These are phyloP conservation scores for Saccharomycopsis capsularis DNA, from an alignment of 805 yeast species.

Conservation along the genomic window DNA sequence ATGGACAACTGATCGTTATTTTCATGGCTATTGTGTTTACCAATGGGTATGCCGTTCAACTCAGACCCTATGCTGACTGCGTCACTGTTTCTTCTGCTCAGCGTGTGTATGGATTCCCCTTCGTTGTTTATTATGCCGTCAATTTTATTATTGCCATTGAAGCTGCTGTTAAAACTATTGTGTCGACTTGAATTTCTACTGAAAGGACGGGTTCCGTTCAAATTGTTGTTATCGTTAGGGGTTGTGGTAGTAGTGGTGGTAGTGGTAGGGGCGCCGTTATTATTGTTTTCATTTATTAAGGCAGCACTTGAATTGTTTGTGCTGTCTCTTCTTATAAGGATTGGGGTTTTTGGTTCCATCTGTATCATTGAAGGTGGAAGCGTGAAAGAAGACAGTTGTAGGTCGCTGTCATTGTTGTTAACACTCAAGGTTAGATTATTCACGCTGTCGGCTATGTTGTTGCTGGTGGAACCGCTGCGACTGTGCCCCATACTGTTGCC, in stretches of 20 bases:
- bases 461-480: conserved; percentile 12
- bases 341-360: conserved; percentile 68
- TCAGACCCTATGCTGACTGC: conserved; percentile 14
- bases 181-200: conserved; percentile 16
- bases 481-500: conserved; percentile 10
- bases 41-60: not conserved
- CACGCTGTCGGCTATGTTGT: conserved; percentile 15
- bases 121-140: not conserved
- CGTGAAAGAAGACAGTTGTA: not conserved
- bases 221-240: not conserved
- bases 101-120: not conserved
- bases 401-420: conserved; percentile 25
- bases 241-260: conserved; percentile 23
- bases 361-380: conserved; percentile 66
- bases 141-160: not conserved
- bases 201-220: not conserved
- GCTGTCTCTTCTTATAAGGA: conserved; percentile 48
- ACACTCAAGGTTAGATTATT: conserved; percentile 16
- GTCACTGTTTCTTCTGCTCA: conserved; percentile 13
- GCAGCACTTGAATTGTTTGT: conserved; percentile 29
- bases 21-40: not conserved
- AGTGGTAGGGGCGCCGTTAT: conserved; percentile 28
- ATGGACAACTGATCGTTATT: conserved; percentile 4
- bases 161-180: conserved; percentile 12
- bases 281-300: conserved; percentile 27